Base-by-base conservation (phyloP, 805 yeast genomes). In the Sporopachydermia lactativora region DNA sequence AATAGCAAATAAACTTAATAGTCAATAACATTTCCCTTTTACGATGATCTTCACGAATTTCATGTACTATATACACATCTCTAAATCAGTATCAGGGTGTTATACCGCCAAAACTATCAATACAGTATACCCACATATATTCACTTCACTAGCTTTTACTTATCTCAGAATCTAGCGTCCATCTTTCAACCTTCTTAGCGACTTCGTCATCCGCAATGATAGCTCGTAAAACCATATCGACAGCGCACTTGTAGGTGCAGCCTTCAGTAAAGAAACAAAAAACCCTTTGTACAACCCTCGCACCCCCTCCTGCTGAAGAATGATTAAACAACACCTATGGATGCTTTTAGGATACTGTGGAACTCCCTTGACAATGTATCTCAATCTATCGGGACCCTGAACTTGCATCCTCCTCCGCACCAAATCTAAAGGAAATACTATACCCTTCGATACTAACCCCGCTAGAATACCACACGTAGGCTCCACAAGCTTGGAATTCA, bases 341-440 rank as follows among this genome's bases (percentile, higher is more conserved):
- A 71, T 43, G 15, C 42, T 44, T 39, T 48, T 16, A 4, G 47
- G 46, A 17, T 43, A 41, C 15, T 31, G 18, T 17, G 52, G 51
- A 3, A 45, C 40, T 5, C 37, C 34, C 14, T 18, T 18, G 6
- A 41, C 18, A 4, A 34, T 19, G 24, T 42, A 39, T 15, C 8
- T 28, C 3, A 41, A n/a, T 49, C 56, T 44, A 35, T 48, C 47
- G 38, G 61, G 49, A 6, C 63, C 65, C 39, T 64, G 68, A 5
- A 88, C 74, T 55, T 89, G 96, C 36, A 81, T 58, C 34, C 95
- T 63, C 51, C 85, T 76, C 16, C 96, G 65, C 2, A 88, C 54
- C 0, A 94, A 74, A 55, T 92, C 98, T 36, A 92, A 55, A 0
- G 98, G 98, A 57, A 84, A 92, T 0, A 84, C 77, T 0, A 75